Evolutionary conservation across 768 basidiomycete genomes (phyloP).

Genomic region (Leccinum fibrillosum): DNA sequence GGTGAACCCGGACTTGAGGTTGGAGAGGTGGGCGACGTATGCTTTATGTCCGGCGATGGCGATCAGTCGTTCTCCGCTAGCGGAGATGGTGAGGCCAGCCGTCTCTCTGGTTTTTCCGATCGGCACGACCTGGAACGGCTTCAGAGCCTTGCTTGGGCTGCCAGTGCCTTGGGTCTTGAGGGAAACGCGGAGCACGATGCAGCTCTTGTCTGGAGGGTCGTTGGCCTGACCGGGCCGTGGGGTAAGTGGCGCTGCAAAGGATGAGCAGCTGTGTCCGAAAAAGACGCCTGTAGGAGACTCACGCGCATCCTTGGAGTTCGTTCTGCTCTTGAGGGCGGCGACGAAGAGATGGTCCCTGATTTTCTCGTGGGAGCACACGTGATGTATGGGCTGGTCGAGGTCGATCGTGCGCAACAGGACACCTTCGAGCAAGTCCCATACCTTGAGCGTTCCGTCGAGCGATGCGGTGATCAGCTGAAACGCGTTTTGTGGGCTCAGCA

Average conservation of each 20-base stretch:
- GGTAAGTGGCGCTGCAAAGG: conserved; percentile 8
- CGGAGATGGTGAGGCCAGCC: conserved; percentile 66
- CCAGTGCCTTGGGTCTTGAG: conserved; percentile 41
- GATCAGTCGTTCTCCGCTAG: conserved; percentile 75
- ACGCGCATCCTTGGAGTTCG: conserved; percentile 36
- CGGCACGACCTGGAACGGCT: conserved; percentile 47
- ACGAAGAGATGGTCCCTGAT: conserved; percentile 72
- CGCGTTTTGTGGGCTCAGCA: conserved; percentile 80
- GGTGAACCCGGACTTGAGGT: conserved; percentile 63
- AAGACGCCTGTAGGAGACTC: conserved; percentile 1
- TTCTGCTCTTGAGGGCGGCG: conserved; percentile 50
- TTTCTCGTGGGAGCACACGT: conserved; percentile 66
- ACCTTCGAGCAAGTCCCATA: conserved; percentile 95
- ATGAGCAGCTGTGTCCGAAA: neutral
- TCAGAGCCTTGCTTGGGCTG: conserved; percentile 39
- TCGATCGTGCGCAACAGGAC: conserved; percentile 71
- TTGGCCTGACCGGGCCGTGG: neutral
- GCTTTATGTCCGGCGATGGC: conserved; percentile 72
- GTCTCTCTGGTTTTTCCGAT: conserved; percentile 69
- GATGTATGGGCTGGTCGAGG: conserved; percentile 64
- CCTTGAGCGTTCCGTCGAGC: conserved; percentile 74
- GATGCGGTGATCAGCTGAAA: conserved; percentile 89
- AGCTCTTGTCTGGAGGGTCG: conserved; percentile 39
- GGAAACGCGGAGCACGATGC: conserved; percentile 59
- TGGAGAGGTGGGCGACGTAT: conserved; percentile 63